Evolutionary conservation across 2,329 filamentous ascomycete genomes (phyloP).

Genomic region (Coniella lustricola): DNA sequence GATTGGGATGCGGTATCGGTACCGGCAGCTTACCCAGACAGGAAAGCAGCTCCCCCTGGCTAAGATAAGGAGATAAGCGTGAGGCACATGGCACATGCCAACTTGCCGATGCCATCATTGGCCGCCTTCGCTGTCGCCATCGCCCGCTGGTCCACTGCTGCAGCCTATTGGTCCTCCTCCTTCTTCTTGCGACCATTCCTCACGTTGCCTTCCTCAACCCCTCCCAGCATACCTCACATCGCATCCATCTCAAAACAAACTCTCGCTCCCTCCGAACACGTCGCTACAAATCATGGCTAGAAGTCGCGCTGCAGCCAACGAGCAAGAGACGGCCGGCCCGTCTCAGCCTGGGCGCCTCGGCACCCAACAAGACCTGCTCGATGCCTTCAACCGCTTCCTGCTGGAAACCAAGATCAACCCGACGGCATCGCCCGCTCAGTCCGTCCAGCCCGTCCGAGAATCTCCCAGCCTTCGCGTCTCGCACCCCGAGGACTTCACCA

Average conservation of each 20-base stretch:
- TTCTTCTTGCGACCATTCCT: neutral
- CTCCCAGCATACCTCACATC: neutral
- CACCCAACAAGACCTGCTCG: neutral
- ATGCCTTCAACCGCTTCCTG: neutral
- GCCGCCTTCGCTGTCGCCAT: too few relatives aligned
- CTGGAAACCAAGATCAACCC: neutral
- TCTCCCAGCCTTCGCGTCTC: conserved; percentile 20
- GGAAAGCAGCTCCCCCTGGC: neutral
- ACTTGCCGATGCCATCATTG: neutral
- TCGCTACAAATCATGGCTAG: neutral
- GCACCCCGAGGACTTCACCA: conserved; percentile 61
- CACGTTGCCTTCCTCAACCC: neutral
- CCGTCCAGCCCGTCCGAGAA: neutral
- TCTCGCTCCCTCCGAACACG: neutral
- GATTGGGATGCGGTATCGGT: neutral
- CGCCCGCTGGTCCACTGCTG: neutral
- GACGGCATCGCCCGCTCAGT: neutral
- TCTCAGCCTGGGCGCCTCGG: neutral
- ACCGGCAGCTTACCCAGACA: neutral
- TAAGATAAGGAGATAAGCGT: neutral
- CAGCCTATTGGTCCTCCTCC: neutral
- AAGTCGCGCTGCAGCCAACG: neutral
- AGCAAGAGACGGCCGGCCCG: neutral
- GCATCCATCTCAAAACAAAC: neutral
- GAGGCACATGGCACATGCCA: neutral